Base-by-base conservation (phyloP, 306 rosid species). In the Lathyrus oleraceus region DNA sequence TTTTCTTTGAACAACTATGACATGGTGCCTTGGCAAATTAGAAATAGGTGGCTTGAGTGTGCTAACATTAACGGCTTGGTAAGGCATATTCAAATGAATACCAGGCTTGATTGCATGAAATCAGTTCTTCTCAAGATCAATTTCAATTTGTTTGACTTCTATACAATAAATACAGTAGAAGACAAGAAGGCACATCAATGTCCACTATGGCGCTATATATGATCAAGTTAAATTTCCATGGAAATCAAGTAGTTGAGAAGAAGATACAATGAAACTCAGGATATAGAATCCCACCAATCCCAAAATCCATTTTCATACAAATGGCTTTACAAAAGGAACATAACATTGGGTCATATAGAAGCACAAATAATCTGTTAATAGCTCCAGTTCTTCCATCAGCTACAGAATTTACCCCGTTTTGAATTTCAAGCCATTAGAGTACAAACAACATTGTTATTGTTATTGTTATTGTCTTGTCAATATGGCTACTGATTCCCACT, bases 401-500 rank as follows among this genome's bases (percentile, higher is more conserved):
- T 58, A 69, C 72, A 74, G 61, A 60, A 10, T 10, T 13, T 10
- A 51, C 49, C 72, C 57, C 61, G 48, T 58, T 65, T 39, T 15
- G 25, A 72, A 62, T 45, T 51, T 53, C 35, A 39, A 74, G 73
- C 66, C 43, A 39, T 65, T 36, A 36, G 63, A 20, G 63, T 76
- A 17, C 8, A 39, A 59, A 9, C 65, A 35, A 8, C 25, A 38
- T 54, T 28, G 15, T 68, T 20, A 67, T 74, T 28, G 15, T 68
- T 20, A 67, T 74, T 69, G 61, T 80, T 69, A 85, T 51, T 83
- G 66, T 75, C 96, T 83, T 45, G 88, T 81, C 76, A 90, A 69
- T 75, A 92, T 84, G 68, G 90, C 92, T 16, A 94, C 80, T 28
- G 98, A 85, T 82, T 94, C 98, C 98, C 98, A 90, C 75, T 90